Evolutionary conservation across 768 basidiomycete genomes (phyloP).

Genomic region (Pleurotus tuoliensis): DNA sequence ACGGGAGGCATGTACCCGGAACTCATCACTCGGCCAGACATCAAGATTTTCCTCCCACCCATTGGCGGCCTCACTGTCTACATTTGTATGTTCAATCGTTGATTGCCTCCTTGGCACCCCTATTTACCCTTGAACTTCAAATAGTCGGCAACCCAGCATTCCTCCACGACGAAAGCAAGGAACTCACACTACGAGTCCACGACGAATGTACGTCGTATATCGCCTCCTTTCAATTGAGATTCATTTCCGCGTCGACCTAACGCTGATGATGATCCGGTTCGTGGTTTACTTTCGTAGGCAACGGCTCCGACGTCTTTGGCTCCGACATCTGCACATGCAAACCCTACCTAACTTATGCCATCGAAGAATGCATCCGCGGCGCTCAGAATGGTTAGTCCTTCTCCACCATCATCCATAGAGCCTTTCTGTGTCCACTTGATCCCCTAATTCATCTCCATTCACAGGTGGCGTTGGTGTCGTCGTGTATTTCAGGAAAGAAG

Average conservation of each 20-base stretch:
- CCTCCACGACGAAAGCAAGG: conserved; percentile 70
- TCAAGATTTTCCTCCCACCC: conserved; percentile 94
- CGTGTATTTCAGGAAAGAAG: conserved; percentile 94
- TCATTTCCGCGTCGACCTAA: too few relatives aligned
- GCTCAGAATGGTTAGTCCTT: conserved; percentile 38
- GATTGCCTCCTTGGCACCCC: neutral
- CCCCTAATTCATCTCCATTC: neutral
- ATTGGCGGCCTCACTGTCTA: conserved; percentile 91
- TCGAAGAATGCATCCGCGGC: conserved; percentile 86
- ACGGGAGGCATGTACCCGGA: conserved; percentile 97
- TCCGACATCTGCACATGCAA: conserved; percentile 93
- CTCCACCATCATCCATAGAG: neutral
- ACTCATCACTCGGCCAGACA: conserved; percentile 90
- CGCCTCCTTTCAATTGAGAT: neutral
- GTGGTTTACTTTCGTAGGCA: conserved; percentile 40
- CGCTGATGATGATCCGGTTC: too few relatives aligned
- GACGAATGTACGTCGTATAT: conserved; percentile 69
- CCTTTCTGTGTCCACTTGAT: neutral
- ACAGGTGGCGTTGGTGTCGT: conserved; percentile 86
- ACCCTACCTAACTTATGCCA: conserved; percentile 88
- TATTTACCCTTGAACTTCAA: neutral
- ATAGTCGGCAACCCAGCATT: conserved; percentile 81
- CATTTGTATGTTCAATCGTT: conserved; percentile 54
- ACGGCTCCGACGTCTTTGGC: conserved; percentile 95
- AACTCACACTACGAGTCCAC: conserved; percentile 85